These are phyloP conservation scores for Artemisia annua DNA, from an alignment of 129 eudicot genomes.

Conservation along the genomic window DNA sequence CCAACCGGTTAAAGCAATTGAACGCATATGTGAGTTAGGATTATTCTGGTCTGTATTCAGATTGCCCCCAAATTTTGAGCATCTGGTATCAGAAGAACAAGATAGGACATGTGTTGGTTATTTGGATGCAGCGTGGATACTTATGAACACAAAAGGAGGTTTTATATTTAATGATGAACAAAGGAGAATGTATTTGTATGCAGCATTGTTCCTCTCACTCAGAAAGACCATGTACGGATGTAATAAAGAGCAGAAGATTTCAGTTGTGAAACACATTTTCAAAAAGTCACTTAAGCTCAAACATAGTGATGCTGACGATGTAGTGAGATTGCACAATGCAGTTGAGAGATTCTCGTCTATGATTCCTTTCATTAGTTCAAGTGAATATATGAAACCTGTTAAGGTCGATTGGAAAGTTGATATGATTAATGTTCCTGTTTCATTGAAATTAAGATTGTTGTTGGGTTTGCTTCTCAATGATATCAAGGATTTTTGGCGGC, in stretches of 20 bases:
- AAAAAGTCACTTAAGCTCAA: conserved; percentile 68
- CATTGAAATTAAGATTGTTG: conserved; percentile 53
- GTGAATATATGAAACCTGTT: conserved; percentile 39
- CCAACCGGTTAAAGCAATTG: conserved; percentile 33
- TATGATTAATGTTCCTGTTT: conserved; percentile 51
- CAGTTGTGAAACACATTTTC: conserved; percentile 49
- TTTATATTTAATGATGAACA: conserved; percentile 54
- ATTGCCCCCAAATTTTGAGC: conserved; percentile 53
- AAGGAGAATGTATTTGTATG: conserved; percentile 61
- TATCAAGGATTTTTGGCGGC: conserved; percentile 76
- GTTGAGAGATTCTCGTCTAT: conserved; percentile 50
- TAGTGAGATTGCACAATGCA: conserved; percentile 56
- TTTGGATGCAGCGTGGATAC: conserved; percentile 65
- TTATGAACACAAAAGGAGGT: conserved; percentile 47
- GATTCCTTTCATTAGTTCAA: conserved; percentile 49
- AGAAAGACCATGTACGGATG: conserved; percentile 46
- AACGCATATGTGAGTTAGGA: conserved; percentile 49
- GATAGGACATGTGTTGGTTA: conserved; percentile 64
- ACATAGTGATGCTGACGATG: conserved; percentile 70
- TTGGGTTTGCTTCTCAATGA: conserved; percentile 68
- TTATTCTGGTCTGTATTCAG: conserved; percentile 69
- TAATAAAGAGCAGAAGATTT: conserved; percentile 57
- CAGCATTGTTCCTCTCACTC: conserved; percentile 71
- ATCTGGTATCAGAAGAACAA: conserved; percentile 48
- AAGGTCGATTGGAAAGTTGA: conserved; percentile 53